Evolutionary conservation across 202 grass and related monocot genomes (phyloP), one percentile per base, ranked within the genome.

Genomic region (Zoysia matrella): DNA sequence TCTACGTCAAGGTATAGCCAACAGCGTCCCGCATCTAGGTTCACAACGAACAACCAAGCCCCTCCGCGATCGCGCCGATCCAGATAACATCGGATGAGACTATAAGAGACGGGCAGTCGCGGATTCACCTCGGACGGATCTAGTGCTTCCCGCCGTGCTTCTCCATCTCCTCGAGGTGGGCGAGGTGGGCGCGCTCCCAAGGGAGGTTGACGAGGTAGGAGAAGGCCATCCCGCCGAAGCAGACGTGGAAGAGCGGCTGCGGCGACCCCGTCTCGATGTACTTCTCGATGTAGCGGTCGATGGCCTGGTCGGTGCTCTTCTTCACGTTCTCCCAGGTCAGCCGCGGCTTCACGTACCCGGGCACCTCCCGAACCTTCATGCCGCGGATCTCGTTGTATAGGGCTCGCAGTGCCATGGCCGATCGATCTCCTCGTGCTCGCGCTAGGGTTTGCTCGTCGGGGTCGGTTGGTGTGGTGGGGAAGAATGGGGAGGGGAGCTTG

Each of bases 331-430:
- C 30, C 30, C 30, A 36, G 30, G 30, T 36, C 30, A 36, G 30
- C 30, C 30, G 30, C 30, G 30, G 30, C 30, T 36, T 36, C 30
- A 36, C 1, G 30, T 36, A 36, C 30, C 30, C 30, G 30, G 30
- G 30, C 30, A 36, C 30, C 30, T 36, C 30, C 30, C 30, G 30
- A 36, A 36, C 30, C 30, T 36, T 36, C 30, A 36, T 36, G 30
- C 30, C 30, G 30, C 30, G 30, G 30, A 36, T 36, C 30, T 36
- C 30, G 30, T 36, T 36, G 30, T 36, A 36, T 36, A 36, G 88
- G 18, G 86, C 82, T 11, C 92, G 92, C 60, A 93, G 15, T 82
- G 95, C 92, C 95, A 94, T 98, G 70, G 77, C 12, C 9, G 75
- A 46, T 47, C 40, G 66, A 48, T 50, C 43, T 47, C 8, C 16